Evolutionary conservation across 169 alveolate genomes (phyloP).

Genomic region (Eimeria falciformis): DNA sequence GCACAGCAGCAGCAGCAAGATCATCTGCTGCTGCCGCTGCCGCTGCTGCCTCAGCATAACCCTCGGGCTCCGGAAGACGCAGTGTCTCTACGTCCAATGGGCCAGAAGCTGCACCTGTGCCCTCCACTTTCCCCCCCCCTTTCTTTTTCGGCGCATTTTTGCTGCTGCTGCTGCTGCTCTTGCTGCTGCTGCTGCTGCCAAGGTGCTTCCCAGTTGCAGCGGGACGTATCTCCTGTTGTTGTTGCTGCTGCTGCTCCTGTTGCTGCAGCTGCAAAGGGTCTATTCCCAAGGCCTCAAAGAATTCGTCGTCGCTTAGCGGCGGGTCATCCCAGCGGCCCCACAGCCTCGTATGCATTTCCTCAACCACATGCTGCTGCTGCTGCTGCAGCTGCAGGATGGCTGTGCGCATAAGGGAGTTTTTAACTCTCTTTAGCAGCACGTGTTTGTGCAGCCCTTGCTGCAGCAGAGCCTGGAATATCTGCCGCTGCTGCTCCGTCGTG

Average conservation of each 20-base stretch:
- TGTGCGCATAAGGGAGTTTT: conserved; percentile 36
- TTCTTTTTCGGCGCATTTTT: background rate
- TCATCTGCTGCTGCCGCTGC: conserved; percentile 68
- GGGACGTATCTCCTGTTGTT: background rate
- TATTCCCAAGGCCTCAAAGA: conserved; percentile 1
- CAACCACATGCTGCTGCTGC: conserved; percentile 36
- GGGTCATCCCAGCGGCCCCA: conserved; percentile 65
- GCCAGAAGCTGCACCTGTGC: background rate
- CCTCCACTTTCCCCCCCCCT: conserved; percentile 21
- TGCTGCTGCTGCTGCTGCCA: conserved; percentile 46
- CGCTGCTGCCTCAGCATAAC: conserved; percentile 12
- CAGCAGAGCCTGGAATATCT: background rate
- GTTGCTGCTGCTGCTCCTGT: conserved; percentile 50
- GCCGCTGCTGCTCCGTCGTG: conserved; percentile 49
- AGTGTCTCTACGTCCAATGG: background rate
- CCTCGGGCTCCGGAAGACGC: conserved; percentile 49
- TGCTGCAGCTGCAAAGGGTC: conserved; percentile 24
- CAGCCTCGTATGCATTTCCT: conserved; percentile 53
- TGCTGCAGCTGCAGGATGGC: conserved; percentile 47
- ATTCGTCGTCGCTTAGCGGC: conserved; percentile 41
- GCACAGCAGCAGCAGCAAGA: background rate
- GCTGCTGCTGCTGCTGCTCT: conserved; percentile 38
- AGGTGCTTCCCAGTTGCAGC: background rate
- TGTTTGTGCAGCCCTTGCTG: conserved; percentile 1
- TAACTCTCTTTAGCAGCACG: conserved; percentile 51